A percentile compares a stretch with the other conserved stretches of the same genome.
Evolutionary conservation across 352 stramenopile species (phyloP).

Genomic region (Pythium plurisporium): DNA sequence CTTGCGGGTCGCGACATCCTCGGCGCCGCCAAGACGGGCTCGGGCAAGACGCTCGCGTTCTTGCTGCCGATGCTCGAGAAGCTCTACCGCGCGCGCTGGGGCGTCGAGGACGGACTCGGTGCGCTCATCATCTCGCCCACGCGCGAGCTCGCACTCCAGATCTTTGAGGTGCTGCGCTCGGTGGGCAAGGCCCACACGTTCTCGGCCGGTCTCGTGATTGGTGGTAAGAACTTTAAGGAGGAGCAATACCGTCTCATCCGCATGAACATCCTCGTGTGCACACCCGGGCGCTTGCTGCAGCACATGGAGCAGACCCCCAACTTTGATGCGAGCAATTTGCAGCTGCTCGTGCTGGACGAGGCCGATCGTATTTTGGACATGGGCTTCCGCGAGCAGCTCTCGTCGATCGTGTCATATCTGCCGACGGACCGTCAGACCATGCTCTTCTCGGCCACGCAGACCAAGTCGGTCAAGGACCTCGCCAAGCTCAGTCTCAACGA

Average conservation of each 20-base stretch:
- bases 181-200: conserved; percentile 96
- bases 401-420: conserved; percentile 95
- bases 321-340: conserved; percentile 93
- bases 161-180: conserved; percentile 97
- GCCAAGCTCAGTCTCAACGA: conserved; percentile 92
- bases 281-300: conserved; percentile 95
- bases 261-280: conserved; percentile 98
- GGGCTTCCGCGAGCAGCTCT: conserved; percentile 98
- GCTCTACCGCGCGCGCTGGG: conserved; percentile 87
- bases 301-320: conserved; percentile 98
- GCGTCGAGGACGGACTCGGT: conserved; percentile 91
- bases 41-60: conserved; percentile 93
- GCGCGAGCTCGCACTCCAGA: conserved; percentile 98
- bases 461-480: conserved; percentile 96
- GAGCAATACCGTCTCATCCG: conserved; percentile 93
- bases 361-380: conserved; percentile 99
- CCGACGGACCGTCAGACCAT: conserved; percentile 93
- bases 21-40: conserved; percentile 90
- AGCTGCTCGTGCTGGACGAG: conserved; percentile 98
- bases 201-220: conserved; percentile 95
- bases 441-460: conserved; percentile 97
- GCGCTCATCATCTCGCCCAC: conserved; percentile 97
- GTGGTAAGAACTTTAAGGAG: conserved; percentile 93
- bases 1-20: conserved; percentile 89
- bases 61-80: conserved; percentile 87